Conservation (phyloP, 2,329 filamentous ascomycete genomes). For the Cladophialophora bantiana region DNA sequence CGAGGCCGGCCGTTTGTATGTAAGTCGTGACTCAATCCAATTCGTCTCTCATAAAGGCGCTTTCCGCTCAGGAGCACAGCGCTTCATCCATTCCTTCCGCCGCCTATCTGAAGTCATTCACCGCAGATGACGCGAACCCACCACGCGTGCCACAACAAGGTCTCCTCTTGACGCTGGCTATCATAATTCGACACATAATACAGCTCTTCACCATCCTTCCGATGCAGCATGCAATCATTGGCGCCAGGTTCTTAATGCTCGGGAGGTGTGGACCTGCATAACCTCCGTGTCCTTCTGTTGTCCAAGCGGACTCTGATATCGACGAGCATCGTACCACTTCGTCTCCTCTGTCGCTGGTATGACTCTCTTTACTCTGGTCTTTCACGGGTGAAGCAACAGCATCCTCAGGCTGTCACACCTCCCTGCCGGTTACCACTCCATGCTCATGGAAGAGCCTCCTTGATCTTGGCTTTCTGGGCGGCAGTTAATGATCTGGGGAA, state of each 20-base stretch:
- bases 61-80: background rate
- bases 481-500: constrained; percentile 81
- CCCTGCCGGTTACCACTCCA: background rate
- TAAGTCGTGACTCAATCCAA: background rate
- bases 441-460: constrained; percentile 68
- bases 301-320: background rate
- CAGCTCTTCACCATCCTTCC: background rate
- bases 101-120: background rate
- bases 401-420: background rate
- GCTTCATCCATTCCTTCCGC: background rate
- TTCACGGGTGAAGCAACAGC: background rate
- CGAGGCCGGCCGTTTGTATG: background rate
- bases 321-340: background rate
- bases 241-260: background rate
- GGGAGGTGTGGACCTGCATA: constrained; percentile 9
- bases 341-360: background rate
- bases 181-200: background rate
- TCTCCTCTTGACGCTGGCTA: background rate
- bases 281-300: constrained; percentile 4
- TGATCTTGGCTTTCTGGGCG: constrained; percentile 80
- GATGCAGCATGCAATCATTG: background rate
- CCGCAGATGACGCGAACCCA: background rate
- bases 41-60: constrained; percentile 10
- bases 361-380: background rate
- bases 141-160: background rate